phyloP scores from a whole-genome alignment of 2,329 filamentous ascomycete species.

The Botryosphaeria dothidea region DNA sequence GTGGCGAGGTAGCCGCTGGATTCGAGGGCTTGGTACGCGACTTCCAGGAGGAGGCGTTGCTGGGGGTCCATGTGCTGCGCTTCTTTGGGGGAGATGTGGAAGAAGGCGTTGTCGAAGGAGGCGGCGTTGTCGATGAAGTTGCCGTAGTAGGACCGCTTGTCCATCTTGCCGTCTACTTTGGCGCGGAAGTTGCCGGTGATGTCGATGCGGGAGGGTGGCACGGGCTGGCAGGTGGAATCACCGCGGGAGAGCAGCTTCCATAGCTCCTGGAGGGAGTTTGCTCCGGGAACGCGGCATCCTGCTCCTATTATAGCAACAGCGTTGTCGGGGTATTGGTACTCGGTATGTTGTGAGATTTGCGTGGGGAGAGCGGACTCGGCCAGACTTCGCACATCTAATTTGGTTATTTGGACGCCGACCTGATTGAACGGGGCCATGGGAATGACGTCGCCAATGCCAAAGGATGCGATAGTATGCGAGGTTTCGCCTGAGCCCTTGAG shows the following conservation, averaged over 20 bases:
- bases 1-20: slow-evolving; percentile 24
- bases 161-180: slow-evolving; percentile 25
- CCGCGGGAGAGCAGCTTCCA: no score
- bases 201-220: slow-evolving; percentile 19
- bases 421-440: slow-evolving; percentile 25
- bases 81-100: slow-evolving; percentile 1
- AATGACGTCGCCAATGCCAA: slow-evolving; percentile 28
- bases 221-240: no score
- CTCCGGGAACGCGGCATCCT: no score
- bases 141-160: not conserved
- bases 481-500: slow-evolving; percentile 18
- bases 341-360: no score
- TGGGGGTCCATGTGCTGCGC: slow-evolving; percentile 16
- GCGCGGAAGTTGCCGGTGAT: slow-evolving; percentile 34
- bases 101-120: not conserved
- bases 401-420: slow-evolving; percentile 7
- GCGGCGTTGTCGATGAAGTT: slow-evolving; percentile 3
- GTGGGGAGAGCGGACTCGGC: no score
- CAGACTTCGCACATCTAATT: not conserved
- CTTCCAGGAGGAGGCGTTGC: slow-evolving; percentile 19
- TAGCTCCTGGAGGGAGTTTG: no score
- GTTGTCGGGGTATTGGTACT: no score
- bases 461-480: slow-evolving; percentile 24
- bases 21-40: slow-evolving; percentile 18
- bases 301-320: no score